Conservation (phyloP, 2,329 filamentous ascomycete genomes). For the Venturia aucupariae region DNA sequence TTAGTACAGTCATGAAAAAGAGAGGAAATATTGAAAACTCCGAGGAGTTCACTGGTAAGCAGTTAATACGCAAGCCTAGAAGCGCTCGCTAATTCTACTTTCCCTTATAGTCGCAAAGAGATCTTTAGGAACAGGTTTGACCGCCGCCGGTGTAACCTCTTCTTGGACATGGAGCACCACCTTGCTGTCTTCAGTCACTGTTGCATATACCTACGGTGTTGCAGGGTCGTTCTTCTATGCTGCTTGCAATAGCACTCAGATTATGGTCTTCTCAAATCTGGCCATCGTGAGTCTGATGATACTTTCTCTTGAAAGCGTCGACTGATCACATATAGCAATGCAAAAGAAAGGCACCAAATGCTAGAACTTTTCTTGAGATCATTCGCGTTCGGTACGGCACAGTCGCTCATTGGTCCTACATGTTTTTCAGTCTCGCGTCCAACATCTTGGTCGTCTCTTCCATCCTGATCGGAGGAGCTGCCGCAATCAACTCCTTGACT, state of each 20-base stretch:
- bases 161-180: slow-evolving; percentile 44
- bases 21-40: slow-evolving; percentile 19
- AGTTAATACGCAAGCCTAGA: slow-evolving; percentile 20
- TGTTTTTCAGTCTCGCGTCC: slow-evolving; percentile 10
- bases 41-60: slow-evolving; percentile 40
- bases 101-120: slow-evolving; percentile 25
- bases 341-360: slow-evolving; percentile 28
- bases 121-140: slow-evolving; percentile 36
- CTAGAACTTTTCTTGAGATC: slow-evolving; percentile 34
- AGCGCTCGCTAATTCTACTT: slow-evolving; percentile 33
- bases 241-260: slow-evolving; percentile 36
- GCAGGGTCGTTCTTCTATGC: slow-evolving; percentile 21
- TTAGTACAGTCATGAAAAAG: slow-evolving; percentile 24
- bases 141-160: slow-evolving; percentile 38
- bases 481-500: slow-evolving; percentile 7
- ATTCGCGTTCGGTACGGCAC: slow-evolving; percentile 9
- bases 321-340: slow-evolving; percentile 20
- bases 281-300: slow-evolving; percentile 15
- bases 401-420: slow-evolving; percentile 7
- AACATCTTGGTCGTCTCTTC: slow-evolving; percentile 19
- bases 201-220: slow-evolving; percentile 35
- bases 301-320: not conserved
- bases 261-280: slow-evolving; percentile 23
- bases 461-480: slow-evolving; percentile 27
- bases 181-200: slow-evolving; percentile 28